Evolutionary conservation across 1,284 basidiomycete genomes (phyloP), one percentile per base, ranked within the genome.

Genomic region (Rhodotorula sp.): DNA sequence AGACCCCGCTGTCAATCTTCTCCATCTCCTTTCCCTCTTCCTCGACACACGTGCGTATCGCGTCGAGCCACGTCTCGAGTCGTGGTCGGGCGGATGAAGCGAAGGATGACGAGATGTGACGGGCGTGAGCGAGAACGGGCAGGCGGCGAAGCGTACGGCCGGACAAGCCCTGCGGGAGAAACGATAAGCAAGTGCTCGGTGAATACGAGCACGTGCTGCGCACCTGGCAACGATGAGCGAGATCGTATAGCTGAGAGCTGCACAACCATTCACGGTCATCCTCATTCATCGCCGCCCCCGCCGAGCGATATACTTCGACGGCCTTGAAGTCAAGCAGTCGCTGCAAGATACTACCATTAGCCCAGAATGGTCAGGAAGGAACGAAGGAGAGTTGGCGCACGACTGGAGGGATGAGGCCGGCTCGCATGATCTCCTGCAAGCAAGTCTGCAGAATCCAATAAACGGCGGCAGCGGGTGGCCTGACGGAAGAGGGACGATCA

Each of bases 371-470:
- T 22, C 24, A 8, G 27, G 24, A 60, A 24, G 7, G 3, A 47
- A 1, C 46, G 36, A 70, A 61, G 2, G 20, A n/a, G 34, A 4
- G 15, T 49, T 17, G 20, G 69, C 74, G 29, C 32, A 77, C 76
- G 30, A 54, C 47, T 15, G 69, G 54, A 4, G 67, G 66, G 27
- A 97, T 84, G 53, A 99, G 87, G 0, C 88, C 86, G 66, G 87
- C 89, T 32, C 82, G 79, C 75, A 92, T 85, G 62, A 99, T 86
- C 79, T 98, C 95, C 22, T 82, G 79, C 20, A 98, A 82, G 78
- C 91, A 95, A 7, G 87, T 88, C 15, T 88, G 84, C n/a, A 99
- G 82, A 72, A 99, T 98, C 81, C 92, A 91, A 81, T 97, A 98
- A 61, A 98, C 86, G 0, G 94, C 95, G 76, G 94, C 88, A 2